Evolutionary conservation across 2,329 filamentous ascomycete genomes (phyloP), one percentile per base, ranked within the genome.

Genomic region (Aspergillus sp.): DNA sequence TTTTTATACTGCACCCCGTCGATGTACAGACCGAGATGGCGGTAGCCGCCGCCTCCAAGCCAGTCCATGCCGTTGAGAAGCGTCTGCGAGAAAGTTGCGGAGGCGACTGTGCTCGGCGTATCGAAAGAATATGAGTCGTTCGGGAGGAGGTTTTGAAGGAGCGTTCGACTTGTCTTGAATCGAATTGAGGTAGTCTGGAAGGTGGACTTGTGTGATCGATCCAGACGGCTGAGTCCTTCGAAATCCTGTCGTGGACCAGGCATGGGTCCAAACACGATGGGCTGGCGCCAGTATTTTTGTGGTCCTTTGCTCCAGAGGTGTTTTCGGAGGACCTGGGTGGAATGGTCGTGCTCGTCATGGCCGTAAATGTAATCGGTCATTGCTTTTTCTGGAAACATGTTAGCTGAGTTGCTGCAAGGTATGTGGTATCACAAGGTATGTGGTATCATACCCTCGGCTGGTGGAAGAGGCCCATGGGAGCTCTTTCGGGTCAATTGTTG

Each of bases 1-100:
- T 80, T 82, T 1, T 71, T 76, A 61, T 86, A 86, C 59, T 85
- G 71, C 1, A 88, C 81, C 0, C 83, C 85, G 59, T 88, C 86
- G 15, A 89, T 80, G 65, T 85, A 87, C 0, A 89, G 75, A 0
- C 84, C 85, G 13, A 85, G 73, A 62, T 82, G 79, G 17, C 74
- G 79, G 66, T 88, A 88, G 1, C 85, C 84, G 0, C 73, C 70
- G 2, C 85, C 85, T 3, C 82, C 84, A 0, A 89, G 78, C 85
- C 85, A 88, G 30, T 81, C 76, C 76, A 88, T 80, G 0, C 80
- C 79, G 39, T 74, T 68, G 2, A 84, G 68, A 1, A 75, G 77
- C 0, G 68, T 82, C 19, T 73, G 70, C 0, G 72, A 75, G 61
- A 75, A 70, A 22, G 73, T 80, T 1, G 77, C 80, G 12, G 74